These are phyloP conservation scores for Geotrichum citri-aurantii DNA, from an alignment of 1,139 yeast species.

Conservation along the genomic window DNA sequence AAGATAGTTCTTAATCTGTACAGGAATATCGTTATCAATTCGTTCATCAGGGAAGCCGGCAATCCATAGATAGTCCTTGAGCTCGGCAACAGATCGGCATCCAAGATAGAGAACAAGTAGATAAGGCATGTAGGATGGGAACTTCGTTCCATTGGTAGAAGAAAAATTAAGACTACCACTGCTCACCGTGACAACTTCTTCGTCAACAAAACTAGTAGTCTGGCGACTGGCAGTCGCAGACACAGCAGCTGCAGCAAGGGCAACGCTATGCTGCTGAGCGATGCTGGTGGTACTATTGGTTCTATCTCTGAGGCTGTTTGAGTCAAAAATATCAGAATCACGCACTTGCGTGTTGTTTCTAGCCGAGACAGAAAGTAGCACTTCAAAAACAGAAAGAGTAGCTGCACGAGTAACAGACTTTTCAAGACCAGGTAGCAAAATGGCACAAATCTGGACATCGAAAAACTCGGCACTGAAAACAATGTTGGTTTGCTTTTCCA, in stretches of 20 bases:
- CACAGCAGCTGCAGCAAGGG: not conserved
- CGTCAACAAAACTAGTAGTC: conserved; percentile 24
- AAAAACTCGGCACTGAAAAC: conserved; percentile 43
- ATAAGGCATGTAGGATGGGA: conserved; percentile 38
- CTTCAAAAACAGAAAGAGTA: conserved; percentile 49
- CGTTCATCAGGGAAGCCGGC: conserved; percentile 43
- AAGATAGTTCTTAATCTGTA: conserved; percentile 44
- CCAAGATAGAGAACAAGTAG: conserved; percentile 53
- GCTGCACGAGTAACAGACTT: conserved; percentile 55
- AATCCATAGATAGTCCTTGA: conserved; percentile 43
- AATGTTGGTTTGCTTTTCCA: conserved; percentile 46
- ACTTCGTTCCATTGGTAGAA: not conserved
- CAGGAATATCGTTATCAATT: conserved; percentile 24
- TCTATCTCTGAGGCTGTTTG: not conserved
- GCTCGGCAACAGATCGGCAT: conserved; percentile 45
- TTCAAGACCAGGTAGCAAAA: conserved; percentile 58
- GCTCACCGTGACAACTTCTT: conserved; percentile 9
- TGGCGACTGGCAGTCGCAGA: conserved; percentile 15
- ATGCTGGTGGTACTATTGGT: conserved; percentile 8
- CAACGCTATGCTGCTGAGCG: conserved; percentile 4
- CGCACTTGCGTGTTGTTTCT: conserved; percentile 26
- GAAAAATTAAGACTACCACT: conserved; percentile 4
- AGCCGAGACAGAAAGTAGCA: conserved; percentile 46
- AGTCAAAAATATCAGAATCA: conserved; percentile 10
- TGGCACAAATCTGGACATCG: conserved; percentile 49